Evolutionary conservation across 2,329 filamentous ascomycete genomes (phyloP).

Genomic region (Hypoxylon sp.): DNA sequence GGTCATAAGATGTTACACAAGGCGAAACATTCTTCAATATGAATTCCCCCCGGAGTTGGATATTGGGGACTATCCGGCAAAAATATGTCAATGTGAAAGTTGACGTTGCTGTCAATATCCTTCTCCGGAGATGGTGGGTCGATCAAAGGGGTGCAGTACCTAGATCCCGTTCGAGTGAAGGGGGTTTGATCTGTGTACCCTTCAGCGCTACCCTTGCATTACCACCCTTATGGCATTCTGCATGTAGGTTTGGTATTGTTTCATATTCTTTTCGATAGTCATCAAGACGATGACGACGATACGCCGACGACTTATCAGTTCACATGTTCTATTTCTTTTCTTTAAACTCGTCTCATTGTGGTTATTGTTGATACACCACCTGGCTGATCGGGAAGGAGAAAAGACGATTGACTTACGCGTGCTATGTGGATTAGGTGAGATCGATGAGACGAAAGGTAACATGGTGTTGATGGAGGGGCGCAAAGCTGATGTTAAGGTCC

Average conservation of each 20-base stretch:
- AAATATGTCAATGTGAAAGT: constrained; percentile 21
- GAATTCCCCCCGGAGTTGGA: constrained; percentile 38
- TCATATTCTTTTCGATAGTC: constrained; percentile 28
- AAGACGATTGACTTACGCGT: constrained; percentile 3
- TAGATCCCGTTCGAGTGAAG: constrained; percentile 32
- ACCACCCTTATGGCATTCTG: constrained; percentile 2
- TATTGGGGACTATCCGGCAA: constrained; percentile 42
- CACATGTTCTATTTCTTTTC: constrained; percentile 2
- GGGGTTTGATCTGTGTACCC: no score
- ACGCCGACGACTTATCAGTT: no score
- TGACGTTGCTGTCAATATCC: constrained; percentile 3
- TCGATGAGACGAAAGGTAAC: constrained; percentile 17
- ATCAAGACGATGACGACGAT: constrained; percentile 17
- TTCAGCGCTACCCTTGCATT: no score
- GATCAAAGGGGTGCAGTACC: constrained; percentile 10
- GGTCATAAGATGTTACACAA: constrained; percentile 23
- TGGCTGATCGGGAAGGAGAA: constrained; percentile 20
- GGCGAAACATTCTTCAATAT: constrained; percentile 21
- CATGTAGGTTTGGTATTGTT: constrained; percentile 28
- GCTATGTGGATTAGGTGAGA: constrained; percentile 29
- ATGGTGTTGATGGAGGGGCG: constrained; percentile 3
- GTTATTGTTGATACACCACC: neutral
- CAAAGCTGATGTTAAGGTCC: constrained; percentile 27
- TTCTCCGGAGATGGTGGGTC: constrained; percentile 22
- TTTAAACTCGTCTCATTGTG: constrained; percentile 1